These are phyloP conservation scores for Saccharum officinarum DNA, from an alignment of 176 grass and related monocot genomes.

Conservation along the genomic window DNA sequence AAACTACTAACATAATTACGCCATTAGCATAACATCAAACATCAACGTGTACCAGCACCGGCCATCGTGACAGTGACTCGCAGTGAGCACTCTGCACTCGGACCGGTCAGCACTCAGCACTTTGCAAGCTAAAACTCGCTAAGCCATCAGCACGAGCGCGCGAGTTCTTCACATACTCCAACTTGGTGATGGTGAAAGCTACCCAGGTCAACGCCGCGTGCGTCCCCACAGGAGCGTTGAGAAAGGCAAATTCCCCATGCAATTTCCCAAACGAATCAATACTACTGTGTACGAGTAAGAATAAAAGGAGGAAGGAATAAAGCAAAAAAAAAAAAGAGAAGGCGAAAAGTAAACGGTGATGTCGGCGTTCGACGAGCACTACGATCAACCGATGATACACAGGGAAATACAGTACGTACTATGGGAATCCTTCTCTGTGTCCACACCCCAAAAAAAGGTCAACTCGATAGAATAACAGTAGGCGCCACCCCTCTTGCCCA, in stretches of 20 bases:
- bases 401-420: not conserved
- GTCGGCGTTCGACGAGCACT: slow-evolving; percentile 29
- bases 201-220: slow-evolving; percentile 29
- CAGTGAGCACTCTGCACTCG: not conserved
- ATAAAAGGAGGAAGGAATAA: not conserved
- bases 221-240: slow-evolving; percentile 20
- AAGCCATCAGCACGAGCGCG: not conserved
- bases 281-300: not conserved
- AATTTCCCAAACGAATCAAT: slow-evolving; percentile 21
- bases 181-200: slow-evolving; percentile 24
- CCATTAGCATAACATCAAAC: not conserved
- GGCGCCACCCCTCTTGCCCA: not conserved
- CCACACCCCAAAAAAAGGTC: not conserved
- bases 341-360: slow-evolving; percentile 37
- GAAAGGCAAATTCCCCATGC: not conserved
- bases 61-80: slow-evolving; percentile 10
- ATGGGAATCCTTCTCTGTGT: slow-evolving; percentile 4
- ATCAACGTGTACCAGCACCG: slow-evolving; percentile 9
- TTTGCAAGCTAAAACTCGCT: not conserved
- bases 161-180: slow-evolving; percentile 34
- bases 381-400: not conserved
- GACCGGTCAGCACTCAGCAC: slow-evolving; percentile 1
- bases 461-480: slow-evolving; percentile 14
- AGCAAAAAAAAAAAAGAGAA: no score
- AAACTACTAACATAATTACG: not conserved